Evolutionary conservation across 2,329 filamentous ascomycete species (phyloP).

Genomic region (Scolecobasidium constrictum): DNA sequence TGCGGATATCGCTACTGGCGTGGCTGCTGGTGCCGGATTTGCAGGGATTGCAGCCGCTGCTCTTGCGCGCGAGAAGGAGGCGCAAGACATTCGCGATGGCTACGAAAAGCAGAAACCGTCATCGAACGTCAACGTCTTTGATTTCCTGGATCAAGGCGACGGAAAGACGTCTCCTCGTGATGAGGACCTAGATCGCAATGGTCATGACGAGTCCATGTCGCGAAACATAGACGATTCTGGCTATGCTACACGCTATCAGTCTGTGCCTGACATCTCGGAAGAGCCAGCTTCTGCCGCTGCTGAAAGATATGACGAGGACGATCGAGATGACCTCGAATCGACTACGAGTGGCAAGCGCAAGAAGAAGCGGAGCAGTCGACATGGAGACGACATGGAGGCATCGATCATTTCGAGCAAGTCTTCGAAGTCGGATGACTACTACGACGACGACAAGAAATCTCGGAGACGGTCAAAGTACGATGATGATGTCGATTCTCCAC

Average conservation of each 20-base stretch:
- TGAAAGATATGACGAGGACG: slow-evolving; percentile 14
- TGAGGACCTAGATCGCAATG: background rate
- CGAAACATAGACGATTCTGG: slow-evolving; percentile 4
- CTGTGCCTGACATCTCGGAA: slow-evolving; percentile 1
- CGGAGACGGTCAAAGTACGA: slow-evolving; percentile 3
- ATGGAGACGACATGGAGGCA: slow-evolving; percentile 8
- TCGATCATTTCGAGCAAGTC: background rate
- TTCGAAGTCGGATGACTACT: slow-evolving; percentile 5
- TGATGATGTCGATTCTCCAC: background rate
- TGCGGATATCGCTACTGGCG: background rate
- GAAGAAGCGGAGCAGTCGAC: slow-evolving; percentile 3
- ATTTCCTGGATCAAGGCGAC: slow-evolving; percentile 4
- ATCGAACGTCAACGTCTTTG: slow-evolving; percentile 8
- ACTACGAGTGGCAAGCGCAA: background rate
- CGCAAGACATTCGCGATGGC: background rate
- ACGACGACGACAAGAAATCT: slow-evolving; percentile 8
- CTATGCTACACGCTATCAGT: slow-evolving; percentile 4
- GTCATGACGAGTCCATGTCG: background rate
- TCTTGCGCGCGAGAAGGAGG: background rate
- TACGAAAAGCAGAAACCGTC: background rate
- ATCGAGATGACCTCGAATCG: background rate
- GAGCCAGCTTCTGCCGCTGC: slow-evolving; percentile 15
- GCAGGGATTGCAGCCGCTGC: background rate
- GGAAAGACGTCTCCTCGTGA: background rate
- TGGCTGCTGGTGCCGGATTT: slow-evolving; percentile 5